phyloP scores from a whole-genome alignment of 257 asterid species.

The Scutellaria barbata region DNA sequence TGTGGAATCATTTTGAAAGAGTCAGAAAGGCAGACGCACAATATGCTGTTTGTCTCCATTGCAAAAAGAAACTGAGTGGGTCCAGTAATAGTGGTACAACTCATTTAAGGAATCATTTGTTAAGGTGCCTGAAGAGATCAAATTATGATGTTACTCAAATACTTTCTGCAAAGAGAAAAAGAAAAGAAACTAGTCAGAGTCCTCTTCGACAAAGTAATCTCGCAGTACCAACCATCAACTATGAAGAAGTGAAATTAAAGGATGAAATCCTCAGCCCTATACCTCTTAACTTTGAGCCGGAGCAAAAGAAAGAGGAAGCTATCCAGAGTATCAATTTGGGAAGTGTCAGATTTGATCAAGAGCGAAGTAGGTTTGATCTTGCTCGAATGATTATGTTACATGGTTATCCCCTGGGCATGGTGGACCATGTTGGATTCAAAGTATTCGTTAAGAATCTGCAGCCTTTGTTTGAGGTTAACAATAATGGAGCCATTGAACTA shows the following conservation, averaged over 20 bases:
- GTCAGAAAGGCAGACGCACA: conserved; percentile 82
- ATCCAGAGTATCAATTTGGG: conserved; percentile 63
- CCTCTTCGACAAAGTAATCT: conserved; percentile 51
- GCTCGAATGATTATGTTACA: conserved; percentile 98
- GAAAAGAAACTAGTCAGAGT: conserved; percentile 64
- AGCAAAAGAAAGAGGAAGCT: conserved; percentile 66
- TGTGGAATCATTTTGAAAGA: conserved; percentile 97
- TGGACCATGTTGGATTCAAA: conserved; percentile 85
- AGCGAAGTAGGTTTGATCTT: conserved; percentile 81
- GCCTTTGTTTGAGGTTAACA: conserved; percentile 81
- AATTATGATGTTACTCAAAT: conserved; percentile 90
- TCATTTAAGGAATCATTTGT: conserved; percentile 88
- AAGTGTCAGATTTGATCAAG: conserved; percentile 82
- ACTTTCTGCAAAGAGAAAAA: conserved; percentile 85
- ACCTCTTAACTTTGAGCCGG: conserved; percentile 64
- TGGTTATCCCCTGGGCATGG: conserved; percentile 92
- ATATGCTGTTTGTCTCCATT: conserved; percentile 91
- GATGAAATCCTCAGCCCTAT: conserved; percentile 70
- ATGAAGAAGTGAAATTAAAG: conserved; percentile 69
- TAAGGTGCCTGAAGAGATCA: conserved; percentile 92
- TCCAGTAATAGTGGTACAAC: conserved; percentile 98
- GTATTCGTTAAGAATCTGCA: conserved; percentile 85
- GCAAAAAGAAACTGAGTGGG: conserved; percentile 96
- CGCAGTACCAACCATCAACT: conserved; percentile 50
- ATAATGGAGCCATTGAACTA: conserved; percentile 60